Conservation (phyloP, 1,139 yeast genomes). For the Keqinozyma sinolaborantium region DNA sequence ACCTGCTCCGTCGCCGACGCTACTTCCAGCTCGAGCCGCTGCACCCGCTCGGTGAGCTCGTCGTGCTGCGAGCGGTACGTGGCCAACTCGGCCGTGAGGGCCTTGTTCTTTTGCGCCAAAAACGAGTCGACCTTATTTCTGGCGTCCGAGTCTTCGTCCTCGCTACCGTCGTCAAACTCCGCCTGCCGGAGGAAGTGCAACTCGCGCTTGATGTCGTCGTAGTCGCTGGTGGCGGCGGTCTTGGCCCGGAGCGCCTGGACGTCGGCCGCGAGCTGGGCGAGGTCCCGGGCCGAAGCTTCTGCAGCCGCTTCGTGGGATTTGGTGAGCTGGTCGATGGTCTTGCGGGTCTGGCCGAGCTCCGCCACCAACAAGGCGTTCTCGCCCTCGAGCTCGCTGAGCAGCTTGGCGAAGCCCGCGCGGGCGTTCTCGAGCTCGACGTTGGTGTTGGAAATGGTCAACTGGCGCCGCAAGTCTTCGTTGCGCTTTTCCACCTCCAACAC, state of each 20-base stretch:
- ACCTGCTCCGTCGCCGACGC: constrained; percentile 31
- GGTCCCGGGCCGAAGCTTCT: constrained; percentile 43
- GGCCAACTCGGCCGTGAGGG: constrained; percentile 58
- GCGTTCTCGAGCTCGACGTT: constrained; percentile 33
- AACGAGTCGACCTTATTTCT: constrained; percentile 39
- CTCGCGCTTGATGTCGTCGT: constrained; percentile 77
- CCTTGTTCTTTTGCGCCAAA: constrained; percentile 57
- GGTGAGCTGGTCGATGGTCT: constrained; percentile 24
- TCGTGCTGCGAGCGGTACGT: constrained; percentile 53
- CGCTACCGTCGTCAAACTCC: constrained; percentile 57
- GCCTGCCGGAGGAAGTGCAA: constrained; percentile 67
- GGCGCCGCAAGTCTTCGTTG: constrained; percentile 69
- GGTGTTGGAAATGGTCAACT: constrained; percentile 51
- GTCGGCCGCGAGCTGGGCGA: constrained; percentile 47
- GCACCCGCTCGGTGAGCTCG: constrained; percentile 29
- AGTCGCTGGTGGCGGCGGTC: constrained; percentile 51
- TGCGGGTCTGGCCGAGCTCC: constrained; percentile 52
- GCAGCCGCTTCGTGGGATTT: constrained; percentile 30
- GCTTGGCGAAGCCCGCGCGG: constrained; percentile 33
- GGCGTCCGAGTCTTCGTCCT: constrained; percentile 10
- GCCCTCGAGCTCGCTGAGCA: constrained; percentile 56
- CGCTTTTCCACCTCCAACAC: constrained; percentile 71
- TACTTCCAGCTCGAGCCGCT: constrained; percentile 37
- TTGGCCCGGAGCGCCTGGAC: constrained; percentile 45
- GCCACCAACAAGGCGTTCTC: constrained; percentile 67